Evolutionary conservation across 2,329 filamentous ascomycete genomes (phyloP), one percentile per base, ranked within the genome.

Genomic region (Pyrenochaeta sp.): DNA sequence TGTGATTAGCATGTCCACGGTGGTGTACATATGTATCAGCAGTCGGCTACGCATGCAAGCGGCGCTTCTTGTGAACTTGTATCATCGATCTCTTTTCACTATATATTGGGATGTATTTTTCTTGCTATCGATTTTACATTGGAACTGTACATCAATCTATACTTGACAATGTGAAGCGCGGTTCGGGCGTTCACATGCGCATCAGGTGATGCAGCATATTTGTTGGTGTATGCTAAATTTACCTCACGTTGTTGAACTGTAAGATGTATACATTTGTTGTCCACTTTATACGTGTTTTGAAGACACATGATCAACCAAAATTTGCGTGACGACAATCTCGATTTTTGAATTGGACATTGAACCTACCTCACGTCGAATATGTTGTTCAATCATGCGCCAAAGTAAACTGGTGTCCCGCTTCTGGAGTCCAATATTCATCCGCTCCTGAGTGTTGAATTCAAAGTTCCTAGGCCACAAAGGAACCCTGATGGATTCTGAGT

Each of bases 21-120:
- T 18, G 20, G 35, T 50, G 46, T 54, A 46, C 6, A 44, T 50
- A 49, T 54, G 46, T 48, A 48, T 18, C 31, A 48, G 17, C 42
- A 51, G 17, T 21, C 31, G 33, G 39, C 10, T 35, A 21, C 11
- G 36, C 27, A 20, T 37, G 17, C 30, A 14, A 9, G 36, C 49
- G 40, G 39, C 39, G 9, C 21, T 31, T 27, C 15, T 39, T 39
- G 10, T 39, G 36, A 20, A 18, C 20, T 29, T 33, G 29, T 43
- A 17, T 29, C 39, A 41, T 41, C 32, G 32, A 35, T 27, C 23
- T 27, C 23, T 14, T 41, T 17, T 29, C 23, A 15, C 17, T 42
- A 30, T 23, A n/a, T 42, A 31, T 14, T 23, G 17, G 10, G 15
- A 23, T 36, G 18, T 45, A 20, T 27, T 14, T 27, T 43, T 18